phyloP scores from a whole-genome alignment of 2,329 filamentous ascomycete genomes.

The Colletotrichum gigasporum region DNA sequence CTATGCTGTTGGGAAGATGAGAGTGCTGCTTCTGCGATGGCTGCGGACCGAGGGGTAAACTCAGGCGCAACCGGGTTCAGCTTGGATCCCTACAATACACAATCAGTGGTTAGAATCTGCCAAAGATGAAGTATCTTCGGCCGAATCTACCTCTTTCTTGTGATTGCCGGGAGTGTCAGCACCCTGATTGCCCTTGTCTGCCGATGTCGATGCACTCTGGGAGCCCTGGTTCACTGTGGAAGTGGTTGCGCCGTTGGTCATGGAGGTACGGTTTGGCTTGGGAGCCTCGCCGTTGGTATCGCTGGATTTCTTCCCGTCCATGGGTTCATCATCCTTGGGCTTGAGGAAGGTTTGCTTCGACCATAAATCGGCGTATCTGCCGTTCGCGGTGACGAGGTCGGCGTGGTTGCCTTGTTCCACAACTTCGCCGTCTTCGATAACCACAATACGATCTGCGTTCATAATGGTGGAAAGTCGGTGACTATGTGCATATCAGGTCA shows the following conservation, averaged over 20 bases:
- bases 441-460: constrained; percentile 74
- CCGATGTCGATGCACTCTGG: constrained; percentile 35
- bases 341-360: constrained; percentile 68
- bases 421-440: constrained; percentile 69
- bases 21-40: constrained; percentile 11
- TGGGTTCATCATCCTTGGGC: constrained; percentile 48
- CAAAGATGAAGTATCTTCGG: constrained; percentile 32
- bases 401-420: constrained; percentile 72
- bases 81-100: constrained; percentile 56
- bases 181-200: constrained; percentile 35
- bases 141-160: constrained; percentile 61
- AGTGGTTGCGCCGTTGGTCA: constrained; percentile 43
- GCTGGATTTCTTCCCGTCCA: background rate
- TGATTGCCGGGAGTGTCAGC: constrained; percentile 45
- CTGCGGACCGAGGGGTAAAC: constrained; percentile 58
- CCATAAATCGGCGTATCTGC: constrained; percentile 73
- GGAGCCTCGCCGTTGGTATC: constrained; percentile 49
- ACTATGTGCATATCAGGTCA: constrained; percentile 43
- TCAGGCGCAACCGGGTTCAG: constrained; percentile 65
- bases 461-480: constrained; percentile 78
- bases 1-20: constrained; percentile 26
- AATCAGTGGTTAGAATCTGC: constrained; percentile 52
- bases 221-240: constrained; percentile 28
- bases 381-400: constrained; percentile 64
- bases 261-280: constrained; percentile 45